Base-by-base conservation (phyloP, 768 basidiomycete genomes). In the Chalciporus piperatus region DNA sequence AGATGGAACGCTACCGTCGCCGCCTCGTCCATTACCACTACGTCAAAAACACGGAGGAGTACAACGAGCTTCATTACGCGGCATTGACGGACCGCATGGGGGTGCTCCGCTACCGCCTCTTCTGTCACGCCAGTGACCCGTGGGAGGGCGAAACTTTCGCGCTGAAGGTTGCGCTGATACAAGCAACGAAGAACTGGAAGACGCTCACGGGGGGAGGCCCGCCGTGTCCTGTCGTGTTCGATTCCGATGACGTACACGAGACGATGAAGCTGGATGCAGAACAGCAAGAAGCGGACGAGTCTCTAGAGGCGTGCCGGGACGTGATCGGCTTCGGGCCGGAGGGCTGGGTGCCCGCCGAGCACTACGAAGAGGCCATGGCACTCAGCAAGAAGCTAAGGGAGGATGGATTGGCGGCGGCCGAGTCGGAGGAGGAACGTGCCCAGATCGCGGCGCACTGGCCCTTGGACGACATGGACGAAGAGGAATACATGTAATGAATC, bases 401-500 rank as follows among this genome's bases (percentile, higher is more conserved):
- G 73, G n/a, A n/a, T n/a, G n/a, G n/a, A n/a, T n/a, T n/a, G n/a
- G n/a, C n/a, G 45, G 58, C 8, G 58, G 54, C 57, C 45, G 48
- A 54, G 56, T 55, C 63, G 56, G 73, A 50, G 63, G 66, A 74
- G 57, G 72, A 71, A 59, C 74, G 71, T 58, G 75, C 53, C 25
- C 46, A 70, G 68, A 59, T 72, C 44, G 51, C 6, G 69, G 71
- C 58, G 44, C 57, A 80, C 58, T 80, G 77, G 78, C 64, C 61
- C 57, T 77, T 61, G 51, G 73, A 78, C 61, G 76, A 79, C 51
- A 78, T 41, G n/a, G n/a, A n/a, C n/a, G n/a, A n/a, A n/a, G n/a
- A n/a, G 33, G 37, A 43, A 16, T 35, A 20, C 30, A 51, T 10
- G 30, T 32, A 13, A 32, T 32, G 30, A 32, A 32, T 32, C 30